Percentiles rank a stretch among this genome's conserved stretches.
phyloP scores from a whole-genome alignment of 148 eudicot species.

The Camellia granthamiana region DNA sequence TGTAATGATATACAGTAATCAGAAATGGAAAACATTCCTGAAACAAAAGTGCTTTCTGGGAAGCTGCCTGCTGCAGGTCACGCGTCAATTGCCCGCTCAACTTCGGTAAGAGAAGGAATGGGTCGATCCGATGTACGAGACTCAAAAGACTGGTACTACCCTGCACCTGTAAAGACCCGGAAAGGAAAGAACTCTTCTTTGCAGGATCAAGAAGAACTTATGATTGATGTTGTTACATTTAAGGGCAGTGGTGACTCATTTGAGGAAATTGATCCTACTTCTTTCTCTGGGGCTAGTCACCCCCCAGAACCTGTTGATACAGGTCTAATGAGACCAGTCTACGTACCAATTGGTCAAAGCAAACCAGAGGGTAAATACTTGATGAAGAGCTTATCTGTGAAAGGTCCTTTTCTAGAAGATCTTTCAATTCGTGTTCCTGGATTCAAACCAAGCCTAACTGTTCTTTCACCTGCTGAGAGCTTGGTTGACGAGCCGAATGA shows the following conservation, averaged over 20 bases:
- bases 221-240: slow-evolving; percentile 46
- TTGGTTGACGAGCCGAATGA: slow-evolving; percentile 45
- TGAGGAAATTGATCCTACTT: slow-evolving; percentile 48
- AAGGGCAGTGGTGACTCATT: slow-evolving; percentile 42
- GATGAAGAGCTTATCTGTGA: slow-evolving; percentile 54
- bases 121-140: slow-evolving; percentile 30
- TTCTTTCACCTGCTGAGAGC: slow-evolving; percentile 48
- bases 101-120: slow-evolving; percentile 34
- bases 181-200: slow-evolving; percentile 47
- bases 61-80: slow-evolving; percentile 36
- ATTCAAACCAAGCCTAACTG: slow-evolving; percentile 41
- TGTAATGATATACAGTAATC: slow-evolving; percentile 31
- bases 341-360: slow-evolving; percentile 57
- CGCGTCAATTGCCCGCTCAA: slow-evolving; percentile 29
- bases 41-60: slow-evolving; percentile 40
- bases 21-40: slow-evolving; percentile 58
- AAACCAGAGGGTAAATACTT: slow-evolving; percentile 46
- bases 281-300: slow-evolving; percentile 74
- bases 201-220: slow-evolving; percentile 50
- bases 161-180: slow-evolving; percentile 40
- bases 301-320: slow-evolving; percentile 74
- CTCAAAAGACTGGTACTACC: slow-evolving; percentile 32
- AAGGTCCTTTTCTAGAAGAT: slow-evolving; percentile 69
- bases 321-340: slow-evolving; percentile 64
- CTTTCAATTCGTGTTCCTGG: slow-evolving; percentile 47